These are phyloP conservation scores for Leccinum longicurvipes DNA, from an alignment of 768 basidiomycete genomes.

Conservation along the genomic window DNA sequence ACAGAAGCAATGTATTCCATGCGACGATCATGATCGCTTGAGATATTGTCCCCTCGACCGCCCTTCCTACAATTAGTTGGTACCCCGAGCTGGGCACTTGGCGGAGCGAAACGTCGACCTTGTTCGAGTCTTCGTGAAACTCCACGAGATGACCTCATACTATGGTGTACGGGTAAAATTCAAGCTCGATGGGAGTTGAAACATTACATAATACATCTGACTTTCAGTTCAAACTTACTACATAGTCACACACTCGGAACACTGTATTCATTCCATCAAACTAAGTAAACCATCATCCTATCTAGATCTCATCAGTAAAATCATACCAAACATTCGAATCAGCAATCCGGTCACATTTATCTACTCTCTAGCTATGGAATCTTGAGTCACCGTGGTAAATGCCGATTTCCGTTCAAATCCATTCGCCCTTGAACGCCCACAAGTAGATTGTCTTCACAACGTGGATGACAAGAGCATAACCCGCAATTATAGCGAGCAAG, in stretches of 20 bases:
- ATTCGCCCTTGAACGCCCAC: slow-evolving; percentile 28
- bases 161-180: neutral
- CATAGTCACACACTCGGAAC: no score
- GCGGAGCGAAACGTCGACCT: slow-evolving; percentile 7
- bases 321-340: neutral
- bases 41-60: slow-evolving; percentile 1
- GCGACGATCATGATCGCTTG: slow-evolving; percentile 22
- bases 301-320: neutral
- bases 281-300: neutral
- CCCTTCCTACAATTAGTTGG: neutral
- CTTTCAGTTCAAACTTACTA: no score
- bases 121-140: slow-evolving; percentile 4
- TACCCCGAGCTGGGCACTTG: neutral
- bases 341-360: neutral
- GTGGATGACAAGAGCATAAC: slow-evolving; percentile 27
- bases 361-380: neutral
- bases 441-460: slow-evolving; percentile 28
- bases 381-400: neutral
- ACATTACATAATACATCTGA: no score
- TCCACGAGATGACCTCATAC: slow-evolving; percentile 15
- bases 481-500: slow-evolving; percentile 17
- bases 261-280: no score
- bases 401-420: slow-evolving; percentile 17
- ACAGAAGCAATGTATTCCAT: slow-evolving; percentile 72
- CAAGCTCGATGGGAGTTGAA: neutral